Evolutionary conservation across 1,139 yeast species (phyloP).

Genomic region (Sugiyamaella xylanicola): DNA sequence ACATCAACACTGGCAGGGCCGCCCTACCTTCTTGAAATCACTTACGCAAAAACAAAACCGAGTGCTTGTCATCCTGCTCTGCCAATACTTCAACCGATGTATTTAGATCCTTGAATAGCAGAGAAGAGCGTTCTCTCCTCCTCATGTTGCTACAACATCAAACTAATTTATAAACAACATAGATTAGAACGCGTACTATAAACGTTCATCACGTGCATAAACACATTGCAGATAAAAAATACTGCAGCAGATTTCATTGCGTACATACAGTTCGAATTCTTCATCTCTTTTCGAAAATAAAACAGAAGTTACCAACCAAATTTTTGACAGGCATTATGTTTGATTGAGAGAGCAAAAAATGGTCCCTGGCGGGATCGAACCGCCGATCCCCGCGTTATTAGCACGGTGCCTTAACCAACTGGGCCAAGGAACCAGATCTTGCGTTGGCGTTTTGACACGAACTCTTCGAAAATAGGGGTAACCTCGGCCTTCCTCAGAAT

Average conservation of each 20-base stretch:
- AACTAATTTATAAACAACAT: too few relatives aligned
- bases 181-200: not conserved
- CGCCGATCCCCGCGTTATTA: slow-evolving; percentile 19
- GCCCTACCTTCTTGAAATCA: not conserved
- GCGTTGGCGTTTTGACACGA: not conserved
- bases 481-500: too few relatives aligned
- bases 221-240: too few relatives aligned
- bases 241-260: too few relatives aligned
- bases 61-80: not conserved
- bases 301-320: not conserved
- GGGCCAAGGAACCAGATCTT: slow-evolving; percentile 19
- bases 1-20: not conserved
- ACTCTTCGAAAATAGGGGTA: too few relatives aligned
- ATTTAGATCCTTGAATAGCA: slow-evolving; percentile 2
- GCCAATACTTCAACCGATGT: not conserved
- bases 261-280: too few relatives aligned
- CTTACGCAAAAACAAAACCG: slow-evolving; percentile 5
- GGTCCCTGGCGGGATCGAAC: slow-evolving; percentile 19
- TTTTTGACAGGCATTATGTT: not conserved
- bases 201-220: not conserved
- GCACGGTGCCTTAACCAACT: slow-evolving; percentile 19
- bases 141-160: slow-evolving; percentile 3
- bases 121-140: not conserved
- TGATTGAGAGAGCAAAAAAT: not conserved
- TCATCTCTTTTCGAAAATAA: not conserved